Percentiles rank a stretch among this genome's conserved stretches.
Evolutionary conservation across 75 land plant genomes (phyloP).

Genomic region (Sequoia sempervirens): DNA sequence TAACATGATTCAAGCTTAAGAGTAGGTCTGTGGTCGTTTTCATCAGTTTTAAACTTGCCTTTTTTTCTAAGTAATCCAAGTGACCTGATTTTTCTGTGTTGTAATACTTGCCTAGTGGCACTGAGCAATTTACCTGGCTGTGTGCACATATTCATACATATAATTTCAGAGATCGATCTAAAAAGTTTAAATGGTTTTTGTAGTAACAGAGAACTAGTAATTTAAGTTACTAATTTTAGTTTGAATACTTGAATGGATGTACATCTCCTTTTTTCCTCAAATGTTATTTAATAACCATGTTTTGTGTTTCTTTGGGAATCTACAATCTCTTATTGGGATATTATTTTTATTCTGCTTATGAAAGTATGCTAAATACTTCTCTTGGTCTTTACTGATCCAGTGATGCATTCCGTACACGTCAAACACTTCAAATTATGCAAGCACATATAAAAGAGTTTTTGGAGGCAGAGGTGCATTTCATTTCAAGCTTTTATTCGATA

Average conservation of each 20-base stretch:
- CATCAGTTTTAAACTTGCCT: background rate
- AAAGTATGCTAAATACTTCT: background rate
- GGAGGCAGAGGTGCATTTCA: slow-evolving; percentile 72
- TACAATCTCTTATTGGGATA: background rate
- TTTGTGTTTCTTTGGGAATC: background rate
- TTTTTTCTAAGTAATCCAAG: background rate
- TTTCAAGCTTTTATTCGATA: slow-evolving; percentile 87
- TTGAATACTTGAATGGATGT: background rate
- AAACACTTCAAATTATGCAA: slow-evolving; percentile 87
- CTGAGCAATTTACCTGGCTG: background rate
- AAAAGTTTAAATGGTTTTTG: background rate
- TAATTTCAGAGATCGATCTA: background rate
- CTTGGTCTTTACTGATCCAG: slow-evolving; percentile 36
- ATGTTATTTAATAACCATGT: background rate
- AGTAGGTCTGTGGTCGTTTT: background rate
- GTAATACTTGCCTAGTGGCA: background rate
- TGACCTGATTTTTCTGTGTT: background rate
- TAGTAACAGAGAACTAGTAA: background rate
- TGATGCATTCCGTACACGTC: slow-evolving; percentile 75
- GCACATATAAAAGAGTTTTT: slow-evolving; percentile 48
- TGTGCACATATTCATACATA: background rate
- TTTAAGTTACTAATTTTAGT: background rate
- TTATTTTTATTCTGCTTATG: background rate
- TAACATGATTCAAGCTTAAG: background rate
- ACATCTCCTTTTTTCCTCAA: background rate